Base-by-base conservation (phyloP, 169 alveolate genomes). In the Eimeria falciformis region DNA sequence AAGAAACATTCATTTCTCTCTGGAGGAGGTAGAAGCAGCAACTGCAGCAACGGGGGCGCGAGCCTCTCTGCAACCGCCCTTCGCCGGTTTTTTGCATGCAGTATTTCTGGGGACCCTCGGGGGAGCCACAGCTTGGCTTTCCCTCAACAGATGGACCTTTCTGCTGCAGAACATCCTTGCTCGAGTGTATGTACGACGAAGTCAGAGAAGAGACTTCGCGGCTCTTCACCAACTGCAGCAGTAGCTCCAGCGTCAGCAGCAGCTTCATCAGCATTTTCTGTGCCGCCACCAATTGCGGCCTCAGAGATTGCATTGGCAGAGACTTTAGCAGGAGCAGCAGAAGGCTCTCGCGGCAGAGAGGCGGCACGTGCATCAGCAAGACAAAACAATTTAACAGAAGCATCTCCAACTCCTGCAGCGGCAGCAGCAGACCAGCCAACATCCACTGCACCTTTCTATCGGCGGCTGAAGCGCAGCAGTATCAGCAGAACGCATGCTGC, bases 381-480 rank as follows among this genome's bases (percentile, higher is more conserved):
- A n/a, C n/a, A n/a, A n/a, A n/a, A n/a, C n/a, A n/a, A n/a, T n/a
- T n/a, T 55, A 71, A 1, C 81, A 12, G 25, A 14, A 17, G 29
- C 83, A 71, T 2, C 83, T 43, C 45, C 43, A 27, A 23, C 21
- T 7, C 25, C 3, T 18, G 85, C 85, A 25, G n/a, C 21, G 18
- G 21, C 66, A 45, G 25, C 43, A 43, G 66, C 46, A 18, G 40
- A 69, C 40, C 17, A 11, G 25, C 21, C 81, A 5, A 29, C 33
- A 29, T 53, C 29, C 40, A 53, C 25, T 33, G 81, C 33, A 17
- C 56, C 25, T 69, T 46, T 14, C 33, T 29, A 29, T 37, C 40
- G 81, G 81, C 50, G 53, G 55, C 81, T 69, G 33, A 69, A 69
- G 27, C 81, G 81, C 55, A 33, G 12, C 82, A 33, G 85, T 12